Evolutionary conservation across 164 flowering plant genomes (phyloP).

Genomic region (Stephania japonica): DNA sequence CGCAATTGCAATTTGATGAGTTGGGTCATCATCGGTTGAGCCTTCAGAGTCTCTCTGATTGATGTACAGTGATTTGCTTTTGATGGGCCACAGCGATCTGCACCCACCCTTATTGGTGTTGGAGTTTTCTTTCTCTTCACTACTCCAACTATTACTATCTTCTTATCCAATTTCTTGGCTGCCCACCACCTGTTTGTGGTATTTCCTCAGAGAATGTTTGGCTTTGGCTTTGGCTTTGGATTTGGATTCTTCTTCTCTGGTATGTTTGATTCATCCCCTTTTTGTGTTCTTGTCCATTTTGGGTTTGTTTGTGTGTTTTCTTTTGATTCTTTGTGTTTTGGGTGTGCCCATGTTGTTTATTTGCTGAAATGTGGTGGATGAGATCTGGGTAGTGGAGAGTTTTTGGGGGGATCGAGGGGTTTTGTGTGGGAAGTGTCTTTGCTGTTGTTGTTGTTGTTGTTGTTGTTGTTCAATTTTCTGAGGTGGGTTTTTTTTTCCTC

Average conservation of each 20-base stretch:
- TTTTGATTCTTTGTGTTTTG: constrained; percentile 5
- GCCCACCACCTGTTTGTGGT: constrained; percentile 18
- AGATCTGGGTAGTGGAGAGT: constrained; percentile 10
- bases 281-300: constrained; percentile 1
- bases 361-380: not conserved
- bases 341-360: constrained; percentile 6
- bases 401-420: not conserved
- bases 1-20: constrained; percentile 22
- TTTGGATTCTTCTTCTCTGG: constrained; percentile 17
- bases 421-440: not conserved
- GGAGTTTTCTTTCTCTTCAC: constrained; percentile 26
- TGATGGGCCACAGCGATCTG: constrained; percentile 32
- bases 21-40: constrained; percentile 22
- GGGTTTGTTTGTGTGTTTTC: constrained; percentile 4
- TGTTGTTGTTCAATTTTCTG: not conserved
- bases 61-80: constrained; percentile 18
- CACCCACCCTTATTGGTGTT: constrained; percentile 23
- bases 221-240: constrained; percentile 5
- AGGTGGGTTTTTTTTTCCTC: constrained; percentile 4
- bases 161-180: constrained; percentile 1
- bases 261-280: constrained; percentile 7
- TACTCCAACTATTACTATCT: constrained; percentile 12
- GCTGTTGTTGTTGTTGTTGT: too few relatives aligned
- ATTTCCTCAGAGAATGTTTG: constrained; percentile 1
- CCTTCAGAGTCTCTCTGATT: not conserved